Conservation (phyloP, 2,329 filamentous ascomycete genomes). For the Proliferodiscus dingleyae region DNA sequence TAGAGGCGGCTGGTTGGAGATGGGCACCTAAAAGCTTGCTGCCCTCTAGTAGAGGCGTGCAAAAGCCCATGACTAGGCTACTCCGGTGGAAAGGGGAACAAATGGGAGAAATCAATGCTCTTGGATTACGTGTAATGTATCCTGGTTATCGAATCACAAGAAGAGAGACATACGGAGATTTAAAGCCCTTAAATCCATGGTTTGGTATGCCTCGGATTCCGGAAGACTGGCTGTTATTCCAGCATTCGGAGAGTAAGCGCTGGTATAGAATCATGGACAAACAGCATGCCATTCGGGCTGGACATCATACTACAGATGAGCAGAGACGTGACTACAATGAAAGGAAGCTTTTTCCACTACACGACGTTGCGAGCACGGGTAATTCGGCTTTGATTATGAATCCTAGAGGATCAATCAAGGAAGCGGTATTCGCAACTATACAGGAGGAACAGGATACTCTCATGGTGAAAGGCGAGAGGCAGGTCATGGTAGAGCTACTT, state of each 20-base stretch:
- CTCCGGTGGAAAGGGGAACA: background rate
- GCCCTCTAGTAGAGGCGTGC: background rate
- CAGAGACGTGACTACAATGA: slow-evolving; percentile 7
- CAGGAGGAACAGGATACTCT: background rate
- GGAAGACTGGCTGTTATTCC: slow-evolving; percentile 8
- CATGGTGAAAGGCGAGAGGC: background rate
- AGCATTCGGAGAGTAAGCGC: background rate
- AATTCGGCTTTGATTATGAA: slow-evolving; percentile 6
- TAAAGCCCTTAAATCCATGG: slow-evolving; percentile 9
- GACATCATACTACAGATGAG: slow-evolving; percentile 7
- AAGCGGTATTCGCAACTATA: background rate
- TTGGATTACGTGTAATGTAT: slow-evolving; percentile 5
- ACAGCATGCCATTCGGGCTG: background rate
- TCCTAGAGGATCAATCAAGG: background rate
- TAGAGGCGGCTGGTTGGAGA: slow-evolving; percentile 23
- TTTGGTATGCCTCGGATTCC: slow-evolving; percentile 3
- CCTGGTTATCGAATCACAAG: slow-evolving; percentile 1
- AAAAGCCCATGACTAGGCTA: background rate
- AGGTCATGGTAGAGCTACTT: background rate
- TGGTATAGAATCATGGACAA: slow-evolving; percentile 7
- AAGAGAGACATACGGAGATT: slow-evolving; percentile 3
- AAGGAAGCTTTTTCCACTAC: slow-evolving; percentile 6
- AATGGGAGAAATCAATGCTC: slow-evolving; percentile 1
- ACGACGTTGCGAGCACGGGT: slow-evolving; percentile 6
- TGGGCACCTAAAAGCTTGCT: slow-evolving; percentile 25